Conservation (phyloP, 1,284 basidiomycete species). For the Malassezia equina region DNA sequence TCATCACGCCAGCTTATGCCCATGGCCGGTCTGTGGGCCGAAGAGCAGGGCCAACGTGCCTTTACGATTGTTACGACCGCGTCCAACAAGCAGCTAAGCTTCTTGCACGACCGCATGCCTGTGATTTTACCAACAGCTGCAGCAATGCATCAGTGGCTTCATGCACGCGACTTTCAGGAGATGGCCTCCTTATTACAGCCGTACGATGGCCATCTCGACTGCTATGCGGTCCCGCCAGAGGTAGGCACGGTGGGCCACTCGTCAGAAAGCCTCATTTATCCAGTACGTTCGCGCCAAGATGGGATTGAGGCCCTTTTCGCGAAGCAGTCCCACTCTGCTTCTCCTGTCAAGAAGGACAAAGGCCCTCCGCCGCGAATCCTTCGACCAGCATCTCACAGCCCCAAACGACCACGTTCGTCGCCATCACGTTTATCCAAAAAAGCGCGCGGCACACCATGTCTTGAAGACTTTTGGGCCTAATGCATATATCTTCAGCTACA, state of each 20-base stretch:
- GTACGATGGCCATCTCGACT: slow-evolving; percentile 57
- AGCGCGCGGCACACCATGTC: slow-evolving; percentile 1
- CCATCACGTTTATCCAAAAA: background rate
- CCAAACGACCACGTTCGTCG: background rate
- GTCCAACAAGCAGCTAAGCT: slow-evolving; percentile 47
- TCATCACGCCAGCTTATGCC: slow-evolving; percentile 63
- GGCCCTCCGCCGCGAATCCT: background rate
- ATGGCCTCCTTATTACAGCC: slow-evolving; percentile 62
- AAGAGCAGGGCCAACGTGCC: slow-evolving; percentile 54
- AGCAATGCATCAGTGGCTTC: slow-evolving; percentile 64
- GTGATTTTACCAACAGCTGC: slow-evolving; percentile 63
- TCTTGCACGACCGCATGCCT: slow-evolving; percentile 75
- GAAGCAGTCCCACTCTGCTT: slow-evolving; percentile 28
- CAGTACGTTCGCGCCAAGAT: slow-evolving; percentile 67
- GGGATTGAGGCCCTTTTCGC: slow-evolving; percentile 80
- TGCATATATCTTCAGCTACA: background rate
- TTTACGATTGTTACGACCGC: slow-evolving; percentile 80
- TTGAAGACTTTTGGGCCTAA: slow-evolving; percentile 6
- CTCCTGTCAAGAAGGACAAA: background rate
- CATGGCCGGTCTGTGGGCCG: slow-evolving; percentile 71
- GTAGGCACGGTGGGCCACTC: slow-evolving; percentile 81
- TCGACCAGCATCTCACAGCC: background rate
- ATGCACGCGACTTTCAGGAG: slow-evolving; percentile 11
- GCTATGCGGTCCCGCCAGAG: slow-evolving; percentile 81
- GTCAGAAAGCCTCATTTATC: slow-evolving; percentile 69